phyloP scores from a whole-genome alignment of 1,284 basidiomycete species.

The Tetrapyrgos nigripes region DNA sequence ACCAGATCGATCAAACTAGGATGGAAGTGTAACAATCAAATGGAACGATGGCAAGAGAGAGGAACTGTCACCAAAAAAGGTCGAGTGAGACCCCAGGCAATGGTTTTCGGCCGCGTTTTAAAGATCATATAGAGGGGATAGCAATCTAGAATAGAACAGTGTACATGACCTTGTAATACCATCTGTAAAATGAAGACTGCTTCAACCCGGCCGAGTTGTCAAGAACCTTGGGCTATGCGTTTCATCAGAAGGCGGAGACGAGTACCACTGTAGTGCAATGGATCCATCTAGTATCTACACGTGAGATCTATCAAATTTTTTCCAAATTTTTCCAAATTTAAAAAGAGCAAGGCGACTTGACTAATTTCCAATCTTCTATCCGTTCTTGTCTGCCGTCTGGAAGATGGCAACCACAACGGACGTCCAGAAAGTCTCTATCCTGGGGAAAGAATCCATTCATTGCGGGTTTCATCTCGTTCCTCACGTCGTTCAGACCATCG shows the following conservation, averaged over 20 bases:
- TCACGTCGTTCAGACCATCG: constrained; percentile 85
- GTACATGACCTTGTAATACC: not conserved
- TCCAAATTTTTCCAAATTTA: not conserved
- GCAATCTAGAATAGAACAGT: not conserved
- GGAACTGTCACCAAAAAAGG: not conserved
- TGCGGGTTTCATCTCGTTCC: constrained; percentile 91
- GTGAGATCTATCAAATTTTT: not conserved
- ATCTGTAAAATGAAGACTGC: not conserved
- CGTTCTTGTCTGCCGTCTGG: not conserved
- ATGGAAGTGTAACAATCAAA: constrained; percentile 23
- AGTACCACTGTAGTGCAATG: too few relatives aligned
- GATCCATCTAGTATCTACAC: not conserved
- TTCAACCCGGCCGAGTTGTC: not conserved
- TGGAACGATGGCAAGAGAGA: constrained; percentile 18
- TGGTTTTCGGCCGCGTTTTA: constrained; percentile 1
- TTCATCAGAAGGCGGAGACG: not conserved
- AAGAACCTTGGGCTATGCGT: not conserved
- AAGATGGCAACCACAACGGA: constrained; percentile 38
- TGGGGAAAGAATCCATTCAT: constrained; percentile 89
- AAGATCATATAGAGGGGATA: not conserved
- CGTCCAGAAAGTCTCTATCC: constrained; percentile 80
- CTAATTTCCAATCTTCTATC: too few relatives aligned
- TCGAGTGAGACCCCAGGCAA: not conserved
- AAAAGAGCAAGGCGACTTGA: not conserved
- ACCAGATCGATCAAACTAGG: constrained; percentile 3